Evolutionary conservation across 352 stramenopile species (phyloP), one percentile per base, ranked within the genome.

Genomic region (Aphanomyces euteiches): DNA sequence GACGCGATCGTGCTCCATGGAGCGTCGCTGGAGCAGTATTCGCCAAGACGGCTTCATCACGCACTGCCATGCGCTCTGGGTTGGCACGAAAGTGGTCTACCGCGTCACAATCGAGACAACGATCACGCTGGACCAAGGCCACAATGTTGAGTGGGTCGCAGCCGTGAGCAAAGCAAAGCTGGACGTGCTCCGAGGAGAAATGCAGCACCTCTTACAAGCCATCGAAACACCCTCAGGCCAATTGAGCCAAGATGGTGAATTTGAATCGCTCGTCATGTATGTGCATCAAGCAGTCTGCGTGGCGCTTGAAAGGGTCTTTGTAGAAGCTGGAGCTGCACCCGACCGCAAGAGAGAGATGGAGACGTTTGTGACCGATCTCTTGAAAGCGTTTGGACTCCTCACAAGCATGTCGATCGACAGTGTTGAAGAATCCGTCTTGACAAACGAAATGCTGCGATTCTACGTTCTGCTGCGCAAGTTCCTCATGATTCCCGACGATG

Each of bases 401-500:
- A 70, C 64, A 5, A 70, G 48, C n/a, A 12, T 70, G 4, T 21
- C 53, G 10, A 36, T 53, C 37, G 47, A 54, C 37, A 38, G 56
- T 19, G 40, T 70, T n/a, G 40, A 41, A 39, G 47, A 47, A 5
- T 53, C 47, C 5, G 43, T 56, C 12, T 21, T 70, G 15, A 56
- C 47, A 10, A 70, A 70, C 40, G 45, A 70, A 61, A 56, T 70
- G 37, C 54, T 70, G 13, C 45, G 36, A 4, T 70, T 70, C 40
- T 70, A 70, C 54, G 54, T 70, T 7, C n/a, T 70, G 10, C 40
- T 70, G n/a, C 64, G 64, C n/a, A 56, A 70, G 17, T 70, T 70
- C 39, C 54, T 70, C 19, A 58, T 47, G 43, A 61, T 70, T 19
- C 64, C 64, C 45, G 64, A 70, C 47, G 64, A 41, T 21, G 64